Evolutionary conservation across 2,329 filamentous ascomycete genomes (phyloP).

Genomic region (Exophiala viscosa): DNA sequence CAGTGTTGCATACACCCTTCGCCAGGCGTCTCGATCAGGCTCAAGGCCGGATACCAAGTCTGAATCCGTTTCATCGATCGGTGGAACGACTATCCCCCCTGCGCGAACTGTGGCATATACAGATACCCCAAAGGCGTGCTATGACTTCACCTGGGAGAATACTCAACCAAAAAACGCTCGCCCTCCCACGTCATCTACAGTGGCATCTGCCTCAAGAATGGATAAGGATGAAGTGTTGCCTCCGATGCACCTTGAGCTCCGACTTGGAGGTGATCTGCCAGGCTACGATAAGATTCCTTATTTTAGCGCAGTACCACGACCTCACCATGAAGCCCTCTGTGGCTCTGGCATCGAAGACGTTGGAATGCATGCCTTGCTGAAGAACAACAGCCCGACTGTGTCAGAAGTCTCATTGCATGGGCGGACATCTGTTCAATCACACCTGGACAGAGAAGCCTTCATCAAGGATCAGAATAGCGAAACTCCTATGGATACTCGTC

Average conservation of each 20-base stretch:
- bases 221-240: background rate
- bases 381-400: slow-evolving; percentile 2
- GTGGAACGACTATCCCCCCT: slow-evolving; percentile 2
- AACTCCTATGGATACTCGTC: background rate
- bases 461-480: slow-evolving; percentile 5
- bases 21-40: slow-evolving; percentile 13
- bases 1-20: slow-evolving; percentile 13
- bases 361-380: background rate
- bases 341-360: background rate
- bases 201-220: slow-evolving; percentile 6
- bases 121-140: slow-evolving; percentile 5
- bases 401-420: slow-evolving; percentile 17
- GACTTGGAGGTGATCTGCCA: slow-evolving; percentile 11
- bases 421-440: slow-evolving; percentile 14
- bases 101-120: slow-evolving; percentile 10
- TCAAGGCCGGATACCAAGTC: slow-evolving; percentile 10
- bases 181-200: slow-evolving; percentile 12
- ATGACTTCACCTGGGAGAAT: slow-evolving; percentile 4
- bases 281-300: slow-evolving; percentile 18
- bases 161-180: background rate
- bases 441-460: slow-evolving; percentile 13
- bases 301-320: slow-evolving; percentile 6
- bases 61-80: slow-evolving; percentile 7
- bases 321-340: background rate
- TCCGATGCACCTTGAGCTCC: slow-evolving; percentile 5